Evolutionary conservation across 768 basidiomycete genomes (phyloP).

Genomic region (Boletus vinaceobasis): DNA sequence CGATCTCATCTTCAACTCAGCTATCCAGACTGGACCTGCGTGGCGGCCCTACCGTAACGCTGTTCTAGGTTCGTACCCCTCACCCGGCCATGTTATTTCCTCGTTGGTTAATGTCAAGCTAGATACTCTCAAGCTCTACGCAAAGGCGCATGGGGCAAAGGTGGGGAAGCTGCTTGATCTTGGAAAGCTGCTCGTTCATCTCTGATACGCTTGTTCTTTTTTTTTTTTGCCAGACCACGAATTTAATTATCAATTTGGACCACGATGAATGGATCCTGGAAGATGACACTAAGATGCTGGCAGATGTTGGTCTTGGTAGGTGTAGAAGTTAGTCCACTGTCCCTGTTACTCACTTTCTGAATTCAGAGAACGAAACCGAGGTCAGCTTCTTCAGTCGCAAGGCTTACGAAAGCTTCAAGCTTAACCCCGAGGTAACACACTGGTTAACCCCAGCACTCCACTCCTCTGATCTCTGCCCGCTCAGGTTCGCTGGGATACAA

Average conservation of each 20-base stretch:
- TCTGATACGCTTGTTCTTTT: background rate
- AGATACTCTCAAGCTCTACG: conserved; percentile 96
- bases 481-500: conserved; percentile 30
- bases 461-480: background rate
- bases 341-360: background rate
- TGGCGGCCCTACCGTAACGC: conserved; percentile 88
- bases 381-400: conserved; percentile 84
- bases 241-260: conserved; percentile 97
- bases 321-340: conserved; percentile 5
- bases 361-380: conserved; percentile 91
- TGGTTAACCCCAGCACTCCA: background rate
- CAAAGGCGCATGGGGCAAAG: conserved; percentile 93
- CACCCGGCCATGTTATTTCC: background rate
- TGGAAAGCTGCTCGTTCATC: background rate
- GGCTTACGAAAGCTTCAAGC: conserved; percentile 77
- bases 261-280: conserved; percentile 90
- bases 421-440: conserved; percentile 68
- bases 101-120: conserved; percentile 4
- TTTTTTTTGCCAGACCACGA: conserved; percentile 66
- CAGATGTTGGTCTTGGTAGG: conserved; percentile 73
- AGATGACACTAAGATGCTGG: conserved; percentile 63
- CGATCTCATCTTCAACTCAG: conserved; percentile 38
- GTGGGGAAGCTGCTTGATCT: conserved; percentile 34
- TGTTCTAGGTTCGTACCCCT: conserved; percentile 52
- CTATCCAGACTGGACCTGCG: conserved; percentile 64